phyloP scores from a whole-genome alignment of 768 basidiomycete genomes.

The Suillus brevipes region DNA sequence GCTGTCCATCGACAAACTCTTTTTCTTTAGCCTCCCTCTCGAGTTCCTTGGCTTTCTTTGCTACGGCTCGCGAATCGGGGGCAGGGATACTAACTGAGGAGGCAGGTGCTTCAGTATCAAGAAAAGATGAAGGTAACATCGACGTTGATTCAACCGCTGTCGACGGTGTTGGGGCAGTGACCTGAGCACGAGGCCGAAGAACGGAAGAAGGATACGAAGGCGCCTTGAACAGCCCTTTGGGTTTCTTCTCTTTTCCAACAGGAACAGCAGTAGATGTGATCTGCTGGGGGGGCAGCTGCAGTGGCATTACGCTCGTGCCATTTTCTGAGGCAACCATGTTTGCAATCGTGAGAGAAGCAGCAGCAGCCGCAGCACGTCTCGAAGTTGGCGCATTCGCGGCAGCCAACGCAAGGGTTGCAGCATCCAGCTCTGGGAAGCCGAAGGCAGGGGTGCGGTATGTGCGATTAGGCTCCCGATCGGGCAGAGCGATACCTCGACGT shows the following conservation, averaged over 20 bases:
- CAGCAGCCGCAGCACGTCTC: slow-evolving; percentile 82
- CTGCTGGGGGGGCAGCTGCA: slow-evolving; percentile 45
- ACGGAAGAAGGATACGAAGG: slow-evolving; percentile 57
- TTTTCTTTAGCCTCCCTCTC: slow-evolving; percentile 83
- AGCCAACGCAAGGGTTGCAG: slow-evolving; percentile 66
- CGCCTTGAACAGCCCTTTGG: slow-evolving; percentile 72
- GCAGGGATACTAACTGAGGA: slow-evolving; percentile 31
- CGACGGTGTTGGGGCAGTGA: slow-evolving; percentile 60
- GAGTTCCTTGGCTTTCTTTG: slow-evolving; percentile 69
- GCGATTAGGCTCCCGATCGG: slow-evolving; percentile 90
- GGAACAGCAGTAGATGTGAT: slow-evolving; percentile 34
- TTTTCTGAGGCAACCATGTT: slow-evolving; percentile 94
- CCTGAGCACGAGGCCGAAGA: slow-evolving; percentile 59
- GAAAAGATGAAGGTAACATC: slow-evolving; percentile 51
- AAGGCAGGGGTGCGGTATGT: slow-evolving; percentile 90
- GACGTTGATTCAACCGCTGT: slow-evolving; percentile 66
- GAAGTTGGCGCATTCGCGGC: slow-evolving; percentile 69
- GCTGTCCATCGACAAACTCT: slow-evolving; percentile 81
- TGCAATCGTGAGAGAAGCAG: slow-evolving; percentile 81
- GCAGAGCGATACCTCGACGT: slow-evolving; percentile 75
- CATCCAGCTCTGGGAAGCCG: slow-evolving; percentile 78
- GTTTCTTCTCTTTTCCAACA: slow-evolving; percentile 62
- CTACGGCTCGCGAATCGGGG: slow-evolving; percentile 50
- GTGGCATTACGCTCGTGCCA: slow-evolving; percentile 55
- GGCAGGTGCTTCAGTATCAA: slow-evolving; percentile 60